These are phyloP conservation scores for Rhododendron kiyosumense DNA, from an alignment of 148 eudicot species.

Conservation along the genomic window DNA sequence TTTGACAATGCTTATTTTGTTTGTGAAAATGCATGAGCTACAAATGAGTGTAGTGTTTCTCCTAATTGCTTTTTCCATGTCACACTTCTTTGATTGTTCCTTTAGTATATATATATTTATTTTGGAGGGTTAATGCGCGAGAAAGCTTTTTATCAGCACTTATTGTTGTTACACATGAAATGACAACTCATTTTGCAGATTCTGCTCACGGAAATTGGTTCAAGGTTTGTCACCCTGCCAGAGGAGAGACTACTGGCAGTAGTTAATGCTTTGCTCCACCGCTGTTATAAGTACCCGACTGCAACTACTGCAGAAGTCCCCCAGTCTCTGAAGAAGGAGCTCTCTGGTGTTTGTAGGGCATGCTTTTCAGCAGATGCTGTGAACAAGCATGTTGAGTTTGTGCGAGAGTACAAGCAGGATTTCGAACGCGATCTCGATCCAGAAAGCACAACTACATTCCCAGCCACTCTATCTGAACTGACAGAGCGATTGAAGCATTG, in stretches of 20 bases:
- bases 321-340: conserved; percentile 95
- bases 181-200: conserved; percentile 35
- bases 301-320: conserved; percentile 99
- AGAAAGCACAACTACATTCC: conserved; percentile 81
- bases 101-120: not conserved
- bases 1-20: not conserved
- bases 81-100: not conserved
- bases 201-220: conserved; percentile 92
- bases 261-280: conserved; percentile 90
- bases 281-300: conserved; percentile 96
- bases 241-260: conserved; percentile 97
- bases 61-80: not conserved
- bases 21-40: not conserved
- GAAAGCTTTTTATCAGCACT: not conserved
- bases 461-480: conserved; percentile 78
- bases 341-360: conserved; percentile 96
- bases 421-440: conserved; percentile 99
- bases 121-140: not conserved
- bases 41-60: not conserved
- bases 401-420: conserved; percentile 91
- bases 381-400: conserved; percentile 95
- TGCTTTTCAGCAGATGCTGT: conserved; percentile 99
- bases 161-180: not conserved
- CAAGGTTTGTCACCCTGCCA: conserved; percentile 97
- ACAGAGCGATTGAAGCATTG: conserved; percentile 91